phyloP scores from a whole-genome alignment of 352 stramenopile genomes.

The Lagenidium sp. region DNA sequence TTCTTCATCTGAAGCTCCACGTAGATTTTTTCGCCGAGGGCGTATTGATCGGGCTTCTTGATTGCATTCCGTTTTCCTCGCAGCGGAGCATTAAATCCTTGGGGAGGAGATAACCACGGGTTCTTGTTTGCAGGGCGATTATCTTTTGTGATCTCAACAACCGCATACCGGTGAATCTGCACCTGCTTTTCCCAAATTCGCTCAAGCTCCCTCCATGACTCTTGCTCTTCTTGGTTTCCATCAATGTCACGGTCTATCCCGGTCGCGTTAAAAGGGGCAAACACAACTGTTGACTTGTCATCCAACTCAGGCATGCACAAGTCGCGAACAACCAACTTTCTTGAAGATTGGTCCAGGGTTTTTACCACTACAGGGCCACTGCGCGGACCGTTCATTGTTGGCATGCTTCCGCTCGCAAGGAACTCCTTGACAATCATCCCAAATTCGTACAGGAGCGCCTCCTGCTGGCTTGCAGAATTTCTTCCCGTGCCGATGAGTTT shows the following conservation, averaged over 20 bases:
- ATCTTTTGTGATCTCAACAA: background rate
- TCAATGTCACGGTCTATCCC: conserved; percentile 67
- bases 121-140: conserved; percentile 1
- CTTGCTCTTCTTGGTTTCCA: conserved; percentile 36
- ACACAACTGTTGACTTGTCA: conserved; percentile 75
- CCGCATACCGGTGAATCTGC: conserved; percentile 28
- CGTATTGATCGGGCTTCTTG: conserved; percentile 51
- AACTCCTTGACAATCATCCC: conserved; percentile 79
- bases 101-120: conserved; percentile 37
- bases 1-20: conserved; percentile 88
- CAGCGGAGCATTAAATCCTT: conserved; percentile 42
- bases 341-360: conserved; percentile 10
- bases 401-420: conserved; percentile 21
- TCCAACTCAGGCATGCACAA: conserved; percentile 78
- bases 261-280: conserved; percentile 60
- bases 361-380: conserved; percentile 22
- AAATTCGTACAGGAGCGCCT: conserved; percentile 79
- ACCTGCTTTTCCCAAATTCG: conserved; percentile 53
- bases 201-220: conserved; percentile 54
- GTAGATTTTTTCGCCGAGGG: conserved; percentile 69
- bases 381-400: conserved; percentile 5
- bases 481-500: conserved; percentile 78
- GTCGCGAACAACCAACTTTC: conserved; percentile 56
- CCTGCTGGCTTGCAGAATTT: conserved; percentile 76
- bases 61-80: conserved; percentile 39